Conservation (phyloP, 2,329 filamentous ascomycete species). For the Rhynchosporium graminicola region DNA sequence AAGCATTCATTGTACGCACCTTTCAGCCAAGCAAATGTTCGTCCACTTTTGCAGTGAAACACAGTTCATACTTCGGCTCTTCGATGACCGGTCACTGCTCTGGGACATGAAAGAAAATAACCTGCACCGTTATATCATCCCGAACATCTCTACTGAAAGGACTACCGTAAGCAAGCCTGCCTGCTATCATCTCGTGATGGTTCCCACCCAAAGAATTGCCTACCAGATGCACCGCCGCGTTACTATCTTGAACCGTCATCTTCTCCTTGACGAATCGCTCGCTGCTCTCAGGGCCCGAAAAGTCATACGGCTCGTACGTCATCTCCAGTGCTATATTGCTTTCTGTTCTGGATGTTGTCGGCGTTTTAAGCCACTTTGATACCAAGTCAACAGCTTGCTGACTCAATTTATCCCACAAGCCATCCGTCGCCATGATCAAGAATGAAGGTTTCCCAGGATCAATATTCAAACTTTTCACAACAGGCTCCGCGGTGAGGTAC, state of each 20-base stretch:
- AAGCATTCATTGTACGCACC: not conserved
- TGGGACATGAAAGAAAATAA: constrained; percentile 11
- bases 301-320: constrained; percentile 2
- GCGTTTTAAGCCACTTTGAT: constrained; percentile 19
- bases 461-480: constrained; percentile 58
- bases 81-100: not conserved
- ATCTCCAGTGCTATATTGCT: not conserved
- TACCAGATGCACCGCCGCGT: constrained; percentile 16
- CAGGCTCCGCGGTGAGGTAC: constrained; percentile 68
- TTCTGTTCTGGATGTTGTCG: not conserved
- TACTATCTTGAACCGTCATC: constrained; percentile 8
- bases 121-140: constrained; percentile 17
- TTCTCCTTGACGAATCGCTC: constrained; percentile 7
- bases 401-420: constrained; percentile 64
- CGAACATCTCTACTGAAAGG: constrained; percentile 9
- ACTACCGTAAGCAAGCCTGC: constrained; percentile 1
- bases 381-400: constrained; percentile 60
- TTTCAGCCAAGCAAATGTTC: not conserved
- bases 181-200: constrained; percentile 15
- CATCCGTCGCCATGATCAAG: constrained; percentile 66
- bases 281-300: not conserved
- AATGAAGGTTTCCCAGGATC: constrained; percentile 49
- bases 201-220: constrained; percentile 20
- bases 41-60: not conserved
- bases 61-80: not conserved